Conservation (phyloP, 1,284 basidiomycete species). For the Ustilago trichophora region DNA sequence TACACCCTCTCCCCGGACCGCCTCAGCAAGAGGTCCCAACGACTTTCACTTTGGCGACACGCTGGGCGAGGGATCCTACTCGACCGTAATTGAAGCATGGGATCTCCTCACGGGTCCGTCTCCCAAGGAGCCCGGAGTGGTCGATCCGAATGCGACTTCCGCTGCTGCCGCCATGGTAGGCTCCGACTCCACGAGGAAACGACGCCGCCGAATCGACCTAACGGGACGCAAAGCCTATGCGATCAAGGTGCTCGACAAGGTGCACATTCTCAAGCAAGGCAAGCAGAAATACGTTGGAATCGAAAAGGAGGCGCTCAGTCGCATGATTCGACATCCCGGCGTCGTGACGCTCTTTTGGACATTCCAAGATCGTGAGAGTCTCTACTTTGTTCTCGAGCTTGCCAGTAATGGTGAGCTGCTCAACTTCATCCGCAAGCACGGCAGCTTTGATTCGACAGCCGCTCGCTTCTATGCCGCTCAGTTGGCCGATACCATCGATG, state of each 20-base stretch:
- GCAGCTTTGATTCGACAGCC: slow-evolving; percentile 53
- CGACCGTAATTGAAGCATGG: slow-evolving; percentile 65
- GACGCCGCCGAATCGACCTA: slow-evolving; percentile 26
- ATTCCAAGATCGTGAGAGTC: slow-evolving; percentile 63
- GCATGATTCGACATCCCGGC: slow-evolving; percentile 59
- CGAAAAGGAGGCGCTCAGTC: slow-evolving; percentile 64
- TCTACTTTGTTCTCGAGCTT: slow-evolving; percentile 65
- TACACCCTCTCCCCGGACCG: slow-evolving; percentile 15
- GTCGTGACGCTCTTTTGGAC: slow-evolving; percentile 64
- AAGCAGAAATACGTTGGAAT: slow-evolving; percentile 66
- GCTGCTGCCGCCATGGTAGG: slow-evolving; percentile 52
- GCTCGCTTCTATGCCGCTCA: slow-evolving; percentile 60
- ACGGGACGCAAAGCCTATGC: slow-evolving; percentile 55
- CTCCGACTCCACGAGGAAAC: slow-evolving; percentile 17
- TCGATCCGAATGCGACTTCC: slow-evolving; percentile 34
- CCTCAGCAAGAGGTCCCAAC: slow-evolving; percentile 44
- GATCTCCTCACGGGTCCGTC: slow-evolving; percentile 48
- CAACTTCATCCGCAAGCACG: slow-evolving; percentile 55
- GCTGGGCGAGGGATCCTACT: slow-evolving; percentile 65
- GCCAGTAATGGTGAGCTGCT: slow-evolving; percentile 64
- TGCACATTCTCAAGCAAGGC: slow-evolving; percentile 65
- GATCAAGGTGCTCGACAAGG: slow-evolving; percentile 65
- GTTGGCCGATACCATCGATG: slow-evolving; percentile 58
- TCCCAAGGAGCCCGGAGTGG: slow-evolving; percentile 31
- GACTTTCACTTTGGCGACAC: slow-evolving; percentile 66